These are phyloP conservation scores for Fusarium equiseti DNA, from an alignment of 2,329 filamentous ascomycete species.

Conservation along the genomic window DNA sequence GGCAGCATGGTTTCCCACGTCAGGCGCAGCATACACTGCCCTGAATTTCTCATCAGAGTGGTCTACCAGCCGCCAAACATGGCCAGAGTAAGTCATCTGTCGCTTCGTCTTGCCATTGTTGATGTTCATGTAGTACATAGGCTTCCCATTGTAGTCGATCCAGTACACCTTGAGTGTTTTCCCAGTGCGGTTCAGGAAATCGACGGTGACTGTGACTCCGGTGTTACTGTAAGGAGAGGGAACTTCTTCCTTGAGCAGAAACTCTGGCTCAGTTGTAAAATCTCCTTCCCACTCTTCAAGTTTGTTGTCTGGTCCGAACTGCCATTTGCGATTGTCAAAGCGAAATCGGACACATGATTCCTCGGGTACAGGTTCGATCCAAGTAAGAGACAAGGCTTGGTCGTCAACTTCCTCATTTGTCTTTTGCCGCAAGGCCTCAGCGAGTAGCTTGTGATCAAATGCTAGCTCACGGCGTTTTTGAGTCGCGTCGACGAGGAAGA, in stretches of 20 bases:
- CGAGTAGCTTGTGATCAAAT: conserved; percentile 45
- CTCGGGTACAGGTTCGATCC: conserved; percentile 36
- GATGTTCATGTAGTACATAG: conserved; percentile 35
- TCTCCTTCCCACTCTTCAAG: conserved; percentile 38
- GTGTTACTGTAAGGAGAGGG: conserved; percentile 31
- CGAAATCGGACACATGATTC: conserved; percentile 36
- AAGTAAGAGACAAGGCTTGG: conserved; percentile 39
- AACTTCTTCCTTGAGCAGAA: conserved; percentile 35
- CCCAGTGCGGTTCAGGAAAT: conserved; percentile 45
- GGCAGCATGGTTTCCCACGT: conserved; percentile 20
- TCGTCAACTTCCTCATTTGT: conserved; percentile 18
- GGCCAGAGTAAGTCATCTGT: conserved; percentile 37
- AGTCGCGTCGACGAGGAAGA: conserved; percentile 38
- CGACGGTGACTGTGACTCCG: conserved; percentile 29
- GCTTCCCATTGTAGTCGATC: conserved; percentile 41
- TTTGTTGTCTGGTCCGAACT: conserved; percentile 29
- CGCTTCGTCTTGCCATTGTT: conserved; percentile 14
- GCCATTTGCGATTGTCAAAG: conserved; percentile 32
- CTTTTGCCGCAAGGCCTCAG: conserved; percentile 24
- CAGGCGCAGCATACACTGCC: conserved; percentile 32
- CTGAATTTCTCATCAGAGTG: conserved; percentile 11
- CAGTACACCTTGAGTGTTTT: conserved; percentile 39
- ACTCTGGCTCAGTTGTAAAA: conserved; percentile 11
- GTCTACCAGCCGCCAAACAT: conserved; percentile 42
- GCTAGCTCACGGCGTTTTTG: conserved; percentile 24